phyloP scores from a whole-genome alignment of 2,329 filamentous ascomycete species.

The Incumbomyces delicatus region DNA sequence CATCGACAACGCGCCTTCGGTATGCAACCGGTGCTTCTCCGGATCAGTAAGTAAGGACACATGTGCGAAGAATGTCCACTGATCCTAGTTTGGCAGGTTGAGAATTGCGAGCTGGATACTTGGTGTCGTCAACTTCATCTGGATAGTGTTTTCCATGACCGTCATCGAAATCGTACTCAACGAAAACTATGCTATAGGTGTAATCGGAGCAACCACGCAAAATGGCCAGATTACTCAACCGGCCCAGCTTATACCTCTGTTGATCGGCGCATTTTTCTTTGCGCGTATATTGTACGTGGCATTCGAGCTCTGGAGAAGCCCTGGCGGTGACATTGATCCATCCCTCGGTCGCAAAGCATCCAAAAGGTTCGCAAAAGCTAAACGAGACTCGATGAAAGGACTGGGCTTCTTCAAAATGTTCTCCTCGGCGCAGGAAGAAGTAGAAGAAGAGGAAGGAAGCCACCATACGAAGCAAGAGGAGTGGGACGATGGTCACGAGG shows the following conservation, averaged over 20 bases:
- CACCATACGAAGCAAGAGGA: background rate
- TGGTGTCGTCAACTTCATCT: conserved; percentile 11
- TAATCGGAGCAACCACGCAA: conserved; percentile 7
- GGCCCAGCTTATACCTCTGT: conserved; percentile 11
- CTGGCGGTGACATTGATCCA: conserved; percentile 10
- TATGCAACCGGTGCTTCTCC: conserved; percentile 10
- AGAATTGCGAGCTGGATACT: conserved; percentile 7
- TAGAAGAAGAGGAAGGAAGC: background rate
- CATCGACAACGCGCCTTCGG: conserved; percentile 10
- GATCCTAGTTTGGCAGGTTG: conserved; percentile 2
- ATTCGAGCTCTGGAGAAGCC: conserved; percentile 10
- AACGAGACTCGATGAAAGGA: background rate
- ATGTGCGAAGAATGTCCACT: background rate
- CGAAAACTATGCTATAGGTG: conserved; percentile 11
- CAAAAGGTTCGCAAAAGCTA: background rate
- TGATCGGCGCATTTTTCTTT: conserved; percentile 13
- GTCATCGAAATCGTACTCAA: conserved; percentile 13
- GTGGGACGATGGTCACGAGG: background rate
- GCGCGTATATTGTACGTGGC: conserved; percentile 9
- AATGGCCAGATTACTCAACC: conserved; percentile 10
- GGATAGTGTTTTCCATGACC: conserved; percentile 11
- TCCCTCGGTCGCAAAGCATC: conserved; percentile 6
- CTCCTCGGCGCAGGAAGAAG: background rate
- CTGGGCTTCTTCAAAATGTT: conserved; percentile 1
- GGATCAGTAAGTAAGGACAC: conserved; percentile 7